Conservation (phyloP, 345 rosid species). For the Populus euphratica region DNA sequence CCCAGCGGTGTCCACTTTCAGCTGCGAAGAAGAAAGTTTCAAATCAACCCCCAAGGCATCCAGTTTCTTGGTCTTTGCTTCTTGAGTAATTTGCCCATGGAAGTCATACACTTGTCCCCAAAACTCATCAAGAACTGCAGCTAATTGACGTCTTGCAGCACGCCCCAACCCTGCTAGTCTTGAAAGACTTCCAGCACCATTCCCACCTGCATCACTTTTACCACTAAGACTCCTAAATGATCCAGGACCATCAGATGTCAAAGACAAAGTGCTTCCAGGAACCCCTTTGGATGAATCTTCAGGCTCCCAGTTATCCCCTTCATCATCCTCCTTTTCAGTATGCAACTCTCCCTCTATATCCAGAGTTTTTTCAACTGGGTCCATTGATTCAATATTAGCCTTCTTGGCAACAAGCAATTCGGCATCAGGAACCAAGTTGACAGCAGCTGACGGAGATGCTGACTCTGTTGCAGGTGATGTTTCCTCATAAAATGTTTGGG, state of each 20-base stretch:
- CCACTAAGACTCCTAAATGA: conserved; percentile 83
- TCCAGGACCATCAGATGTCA: conserved; percentile 67
- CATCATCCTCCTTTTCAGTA: conserved; percentile 58
- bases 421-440: conserved; percentile 36
- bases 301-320: conserved; percentile 55
- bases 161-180: conserved; percentile 94
- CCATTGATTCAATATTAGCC: conserved; percentile 35
- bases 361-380: conserved; percentile 50
- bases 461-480: conserved; percentile 8
- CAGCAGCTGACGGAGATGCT: conserved; percentile 17
- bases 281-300: conserved; percentile 58
- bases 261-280: conserved; percentile 44
- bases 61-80: conserved; percentile 61
- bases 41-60: conserved; percentile 53
- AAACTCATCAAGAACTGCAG: conserved; percentile 73
- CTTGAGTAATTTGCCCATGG: conserved; percentile 66
- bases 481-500: conserved; percentile 22
- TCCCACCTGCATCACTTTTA: conserved; percentile 77
- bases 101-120: conserved; percentile 89
- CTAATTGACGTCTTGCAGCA: conserved; percentile 84
- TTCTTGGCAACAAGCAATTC: conserved; percentile 37
- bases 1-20: conserved; percentile 47
- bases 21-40: conserved; percentile 35
- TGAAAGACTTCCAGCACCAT: conserved; percentile 83
- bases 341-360: conserved; percentile 41